phyloP scores from a whole-genome alignment of 2,329 filamentous ascomycete species.

The Aspergillus melleus region DNA sequence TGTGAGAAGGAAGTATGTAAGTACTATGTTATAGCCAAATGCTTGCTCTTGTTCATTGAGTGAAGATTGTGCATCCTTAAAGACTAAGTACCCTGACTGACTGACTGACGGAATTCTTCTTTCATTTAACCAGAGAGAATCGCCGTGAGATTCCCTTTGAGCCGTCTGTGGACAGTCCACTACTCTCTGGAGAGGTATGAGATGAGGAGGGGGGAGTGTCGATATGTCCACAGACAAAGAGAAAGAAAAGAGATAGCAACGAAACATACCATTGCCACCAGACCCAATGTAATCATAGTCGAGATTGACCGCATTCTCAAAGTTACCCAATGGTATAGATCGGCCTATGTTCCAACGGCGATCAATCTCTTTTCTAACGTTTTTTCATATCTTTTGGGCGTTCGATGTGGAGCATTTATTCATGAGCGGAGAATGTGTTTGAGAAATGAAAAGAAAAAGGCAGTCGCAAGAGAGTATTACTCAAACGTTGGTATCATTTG shows the following conservation, averaged over 20 bases:
- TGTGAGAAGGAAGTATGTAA: too few species aligned
- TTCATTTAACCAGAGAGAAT: too few species aligned
- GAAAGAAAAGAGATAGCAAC: background rate
- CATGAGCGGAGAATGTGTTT: background rate
- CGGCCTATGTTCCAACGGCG: background rate
- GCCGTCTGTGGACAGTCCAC: too few species aligned
- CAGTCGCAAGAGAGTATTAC: background rate
- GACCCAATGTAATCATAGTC: background rate
- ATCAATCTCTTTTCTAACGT: background rate
- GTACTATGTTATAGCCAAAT: too few species aligned
- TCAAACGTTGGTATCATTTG: background rate
- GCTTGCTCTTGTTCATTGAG: too few species aligned
- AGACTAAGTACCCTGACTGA: too few species aligned
- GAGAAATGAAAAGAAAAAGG: background rate
- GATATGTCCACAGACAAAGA: background rate
- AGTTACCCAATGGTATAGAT: background rate
- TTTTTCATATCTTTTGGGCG: background rate
- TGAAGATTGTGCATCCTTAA: too few species aligned
- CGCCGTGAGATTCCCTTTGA: too few species aligned
- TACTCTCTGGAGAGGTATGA: too few species aligned
- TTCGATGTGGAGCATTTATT: background rate
- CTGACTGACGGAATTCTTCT: too few species aligned
- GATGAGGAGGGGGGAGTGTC: background rate
- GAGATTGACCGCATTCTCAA: background rate
- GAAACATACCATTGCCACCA: background rate